A percentile compares a stretch with the other conserved stretches of the same genome.
phyloP scores from a whole-genome alignment of 495 filamentous ascomycete species.

The Penicillium lagena region DNA sequence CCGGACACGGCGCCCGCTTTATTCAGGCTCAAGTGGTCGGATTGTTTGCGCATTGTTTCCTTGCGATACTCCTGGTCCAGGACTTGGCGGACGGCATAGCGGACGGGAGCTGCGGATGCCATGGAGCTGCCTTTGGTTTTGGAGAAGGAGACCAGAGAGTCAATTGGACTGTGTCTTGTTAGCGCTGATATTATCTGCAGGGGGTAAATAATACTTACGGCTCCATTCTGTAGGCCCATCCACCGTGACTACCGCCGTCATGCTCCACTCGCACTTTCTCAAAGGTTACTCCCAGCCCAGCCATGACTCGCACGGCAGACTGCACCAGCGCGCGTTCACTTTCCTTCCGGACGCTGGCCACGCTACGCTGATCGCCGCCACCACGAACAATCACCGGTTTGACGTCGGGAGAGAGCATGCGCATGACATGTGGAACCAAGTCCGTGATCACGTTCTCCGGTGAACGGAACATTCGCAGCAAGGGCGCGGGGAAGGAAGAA shows the following conservation, averaged over 20 bases:
- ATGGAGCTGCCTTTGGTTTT: constrained; percentile 20
- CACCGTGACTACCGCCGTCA: constrained; percentile 43
- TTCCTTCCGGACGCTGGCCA: constrained; percentile 82
- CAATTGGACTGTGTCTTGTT: constrained; percentile 52
- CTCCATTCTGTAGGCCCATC: constrained; percentile 92
- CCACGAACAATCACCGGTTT: constrained; percentile 87
- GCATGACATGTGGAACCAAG: constrained; percentile 73
- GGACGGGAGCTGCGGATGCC: constrained; percentile 52
- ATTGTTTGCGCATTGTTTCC: constrained; percentile 53
- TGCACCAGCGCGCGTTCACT: constrained; percentile 73
- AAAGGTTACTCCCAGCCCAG: constrained; percentile 70
- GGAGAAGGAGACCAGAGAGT: constrained; percentile 50
- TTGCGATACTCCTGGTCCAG: constrained; percentile 82
- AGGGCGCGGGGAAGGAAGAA: constrained; percentile 47
- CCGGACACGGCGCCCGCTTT: constrained; percentile 10
- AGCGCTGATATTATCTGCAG: background rate
- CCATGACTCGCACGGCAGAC: constrained; percentile 73
- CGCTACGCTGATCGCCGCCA: constrained; percentile 54
- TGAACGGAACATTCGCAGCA: constrained; percentile 71
- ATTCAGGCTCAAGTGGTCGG: constrained; percentile 50
- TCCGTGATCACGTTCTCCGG: constrained; percentile 68
- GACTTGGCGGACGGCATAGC: constrained; percentile 87
- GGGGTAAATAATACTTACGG: constrained; percentile 52
- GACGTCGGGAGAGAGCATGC: constrained; percentile 79
- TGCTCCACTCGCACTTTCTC: constrained; percentile 74